Evolutionary conservation across 2,329 filamentous ascomycete species (phyloP).

Genomic region (Microdochium nivale): DNA sequence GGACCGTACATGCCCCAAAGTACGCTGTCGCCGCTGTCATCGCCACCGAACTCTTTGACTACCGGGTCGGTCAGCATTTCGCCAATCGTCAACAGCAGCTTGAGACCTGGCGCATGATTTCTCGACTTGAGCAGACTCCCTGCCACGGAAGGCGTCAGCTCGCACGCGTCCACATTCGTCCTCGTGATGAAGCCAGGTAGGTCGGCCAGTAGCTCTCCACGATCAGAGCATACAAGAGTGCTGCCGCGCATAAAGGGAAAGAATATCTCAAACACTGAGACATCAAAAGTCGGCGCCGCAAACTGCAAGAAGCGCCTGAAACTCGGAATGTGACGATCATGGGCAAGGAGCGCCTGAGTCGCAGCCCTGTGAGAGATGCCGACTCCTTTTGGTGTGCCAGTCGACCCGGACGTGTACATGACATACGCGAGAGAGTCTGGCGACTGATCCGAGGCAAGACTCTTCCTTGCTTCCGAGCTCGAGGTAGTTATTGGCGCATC

Average conservation of each 20-base stretch:
- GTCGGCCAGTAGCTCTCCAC: conserved; percentile 64
- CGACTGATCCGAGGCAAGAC: background rate
- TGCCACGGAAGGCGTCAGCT: conserved; percentile 82
- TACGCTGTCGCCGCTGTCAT: conserved; percentile 44
- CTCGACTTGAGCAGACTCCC: conserved; percentile 66
- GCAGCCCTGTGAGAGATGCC: conserved; percentile 70
- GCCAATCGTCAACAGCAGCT: conserved; percentile 74
- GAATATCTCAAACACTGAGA: conserved; percentile 92
- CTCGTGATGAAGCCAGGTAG: conserved; percentile 57
- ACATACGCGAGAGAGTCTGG: conserved; percentile 59
- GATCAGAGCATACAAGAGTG: conserved; percentile 65
- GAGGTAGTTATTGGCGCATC: background rate
- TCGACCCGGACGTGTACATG: conserved; percentile 90
- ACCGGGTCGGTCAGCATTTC: conserved; percentile 82
- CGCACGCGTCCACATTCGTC: conserved; percentile 71
- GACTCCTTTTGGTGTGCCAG: conserved; percentile 83
- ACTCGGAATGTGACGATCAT: conserved; percentile 65
- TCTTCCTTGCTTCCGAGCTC: background rate
- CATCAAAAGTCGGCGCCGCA: conserved; percentile 86
- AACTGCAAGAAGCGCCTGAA: conserved; percentile 85
- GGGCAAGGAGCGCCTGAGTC: conserved; percentile 74
- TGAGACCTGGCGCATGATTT: conserved; percentile 56
- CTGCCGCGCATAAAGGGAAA: conserved; percentile 69
- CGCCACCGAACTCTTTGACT: conserved; percentile 68
- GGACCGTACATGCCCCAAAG: conserved; percentile 93